These are phyloP conservation scores for Fraxinus ornus DNA, from an alignment of 305 asterid species.

Conservation along the genomic window DNA sequence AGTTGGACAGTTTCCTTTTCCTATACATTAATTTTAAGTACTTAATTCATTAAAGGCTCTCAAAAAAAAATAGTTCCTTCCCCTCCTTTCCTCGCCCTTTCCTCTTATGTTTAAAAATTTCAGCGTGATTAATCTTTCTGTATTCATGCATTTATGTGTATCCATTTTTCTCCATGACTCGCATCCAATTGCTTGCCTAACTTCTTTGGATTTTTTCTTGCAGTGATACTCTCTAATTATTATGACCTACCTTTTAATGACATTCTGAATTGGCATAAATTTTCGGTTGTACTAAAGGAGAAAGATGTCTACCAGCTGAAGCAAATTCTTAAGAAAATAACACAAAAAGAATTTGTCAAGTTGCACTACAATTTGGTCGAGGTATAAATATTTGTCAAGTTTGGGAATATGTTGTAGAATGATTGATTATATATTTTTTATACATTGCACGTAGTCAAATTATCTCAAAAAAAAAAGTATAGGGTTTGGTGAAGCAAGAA, in stretches of 20 bases:
- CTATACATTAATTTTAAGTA: background rate
- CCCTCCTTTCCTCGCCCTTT: conserved; percentile 36
- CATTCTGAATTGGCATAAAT: conserved; percentile 75
- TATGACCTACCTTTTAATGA: conserved; percentile 94
- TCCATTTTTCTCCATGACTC: conserved; percentile 15
- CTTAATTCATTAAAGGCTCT: background rate
- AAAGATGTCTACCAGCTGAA: conserved; percentile 87
- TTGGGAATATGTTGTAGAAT: background rate
- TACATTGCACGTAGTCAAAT: background rate
- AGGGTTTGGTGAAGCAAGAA: background rate
- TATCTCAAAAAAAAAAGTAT: background rate
- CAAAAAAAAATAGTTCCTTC: background rate
- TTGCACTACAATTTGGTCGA: conserved; percentile 85
- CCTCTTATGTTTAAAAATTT: background rate
- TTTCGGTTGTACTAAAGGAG: conserved; percentile 74
- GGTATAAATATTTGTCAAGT: conserved; percentile 38
- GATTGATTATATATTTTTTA: background rate
- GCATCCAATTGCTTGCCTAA: conserved; percentile 13
- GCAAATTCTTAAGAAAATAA: conserved; percentile 73
- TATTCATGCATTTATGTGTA: background rate
- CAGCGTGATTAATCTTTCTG: background rate
- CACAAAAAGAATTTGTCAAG: conserved; percentile 65
- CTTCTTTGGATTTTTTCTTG: conserved; percentile 29
- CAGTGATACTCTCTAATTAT: conserved; percentile 93
- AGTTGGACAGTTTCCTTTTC: background rate